Evolutionary conservation across 331 rosid genomes (phyloP), one percentile per base, ranked within the genome.

Genomic region (Quercus tomentella): DNA sequence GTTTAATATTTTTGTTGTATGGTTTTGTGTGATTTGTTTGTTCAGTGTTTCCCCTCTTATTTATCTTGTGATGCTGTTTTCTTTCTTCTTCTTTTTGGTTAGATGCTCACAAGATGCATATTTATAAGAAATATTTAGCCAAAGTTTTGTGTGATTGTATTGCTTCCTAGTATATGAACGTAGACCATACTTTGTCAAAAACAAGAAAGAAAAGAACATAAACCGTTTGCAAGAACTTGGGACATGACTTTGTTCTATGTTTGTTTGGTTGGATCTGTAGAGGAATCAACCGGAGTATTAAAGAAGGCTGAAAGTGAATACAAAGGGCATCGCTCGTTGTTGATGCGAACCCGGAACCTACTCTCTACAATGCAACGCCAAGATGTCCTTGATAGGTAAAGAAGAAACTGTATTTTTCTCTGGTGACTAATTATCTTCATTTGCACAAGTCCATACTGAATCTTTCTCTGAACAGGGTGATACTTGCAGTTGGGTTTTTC

Each of bases 311-410:
- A 92, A 80, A 83, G 92, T 82, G 98, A 95, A 87, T 91, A 95
- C 72, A 95, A 89, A 86, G 97, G 97, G 56, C 98, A 95, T 31
- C 91, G 92, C 63, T 91, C 97, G 1, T 81, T 92, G 88, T 84
- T 92, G 84, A 86, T 70, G 89, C 86, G 97, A 76, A 95, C 97
- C 41, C 84, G 97, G 73, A 90, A 90, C 84, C 87, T 95, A 31
- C 96, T 95, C 37, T 92, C 97, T 75, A 91, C 93, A 9, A 92
- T 95, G 93, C 97, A 95, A 82, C 97, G 96, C 26, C 98, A 95
- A 89, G 98, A 95, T 85, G 87, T 92, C 77, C 62, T 92, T 37
- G 98, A 91, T 89, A 92, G 97, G 98, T 92, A 81, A 14, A 70
- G 17, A 58, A 60, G 35, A 22, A 62, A 41, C 66, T 77, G 55